Percentiles rank a stretch among this genome's conserved stretches.
phyloP scores from a whole-genome alignment of 352 stramenopile species.

The Globisporangium nagaii region DNA sequence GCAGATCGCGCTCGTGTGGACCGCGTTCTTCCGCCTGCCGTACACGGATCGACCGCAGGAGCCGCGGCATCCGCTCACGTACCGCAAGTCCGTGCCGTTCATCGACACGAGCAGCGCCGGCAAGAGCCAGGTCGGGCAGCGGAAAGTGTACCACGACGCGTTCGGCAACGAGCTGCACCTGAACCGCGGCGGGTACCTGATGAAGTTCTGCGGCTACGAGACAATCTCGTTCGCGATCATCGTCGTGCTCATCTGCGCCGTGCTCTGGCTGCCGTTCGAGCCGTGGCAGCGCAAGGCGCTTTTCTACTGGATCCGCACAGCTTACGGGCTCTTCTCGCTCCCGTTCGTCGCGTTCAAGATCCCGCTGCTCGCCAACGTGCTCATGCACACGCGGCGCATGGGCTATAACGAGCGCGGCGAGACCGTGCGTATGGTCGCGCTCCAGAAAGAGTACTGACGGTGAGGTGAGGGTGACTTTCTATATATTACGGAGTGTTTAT shows the following conservation, averaged over 20 bases:
- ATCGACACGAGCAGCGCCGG: not conserved
- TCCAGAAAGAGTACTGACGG: conserved; percentile 16
- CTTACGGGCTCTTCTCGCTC: conserved; percentile 82
- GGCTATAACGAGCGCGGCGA: conserved; percentile 81
- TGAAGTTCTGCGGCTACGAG: conserved; percentile 85
- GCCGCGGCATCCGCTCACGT: conserved; percentile 38
- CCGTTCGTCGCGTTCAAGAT: conserved; percentile 88
- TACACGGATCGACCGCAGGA: conserved; percentile 71
- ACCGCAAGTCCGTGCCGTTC: conserved; percentile 42
- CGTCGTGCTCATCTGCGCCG: conserved; percentile 46
- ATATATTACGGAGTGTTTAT: conserved; percentile 10
- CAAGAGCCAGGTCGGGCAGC: conserved; percentile 6
- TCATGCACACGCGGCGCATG: conserved; percentile 82
- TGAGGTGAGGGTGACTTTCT: not conserved
- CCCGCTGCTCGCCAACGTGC: conserved; percentile 70
- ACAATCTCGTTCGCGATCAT: conserved; percentile 76
- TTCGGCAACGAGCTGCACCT: conserved; percentile 81
- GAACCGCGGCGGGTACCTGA: conserved; percentile 77
- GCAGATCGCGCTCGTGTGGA: conserved; percentile 81
- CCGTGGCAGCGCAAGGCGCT: conserved; percentile 75
- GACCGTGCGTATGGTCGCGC: conserved; percentile 47
- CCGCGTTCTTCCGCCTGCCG: conserved; percentile 77
- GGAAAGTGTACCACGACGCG: conserved; percentile 58
- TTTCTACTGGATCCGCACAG: conserved; percentile 86
- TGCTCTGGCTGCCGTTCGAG: conserved; percentile 65